A percentile compares a stretch with the other conserved stretches of the same genome.
These are phyloP conservation scores for Pleurotus pulmonarius DNA, from an alignment of 768 basidiomycete species.

Conservation along the genomic window DNA sequence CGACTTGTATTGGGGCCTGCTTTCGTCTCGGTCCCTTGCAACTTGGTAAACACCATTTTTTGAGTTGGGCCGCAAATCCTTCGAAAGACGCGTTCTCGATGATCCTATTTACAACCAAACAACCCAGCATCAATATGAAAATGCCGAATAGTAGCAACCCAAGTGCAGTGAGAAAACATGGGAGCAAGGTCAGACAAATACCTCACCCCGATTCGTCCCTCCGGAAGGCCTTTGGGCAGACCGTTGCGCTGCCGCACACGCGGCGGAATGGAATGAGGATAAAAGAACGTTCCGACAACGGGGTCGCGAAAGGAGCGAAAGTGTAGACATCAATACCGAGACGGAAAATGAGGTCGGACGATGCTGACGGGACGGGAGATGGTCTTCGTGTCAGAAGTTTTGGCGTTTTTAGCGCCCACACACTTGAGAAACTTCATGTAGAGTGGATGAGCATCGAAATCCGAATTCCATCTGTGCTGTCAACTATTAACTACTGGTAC, in stretches of 20 bases:
- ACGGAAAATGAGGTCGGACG: too few species aligned
- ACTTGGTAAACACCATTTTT: background rate
- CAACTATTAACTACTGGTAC: too few species aligned
- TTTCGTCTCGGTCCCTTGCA: background rate
- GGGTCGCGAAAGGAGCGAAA: background rate
- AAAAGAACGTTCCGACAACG: background rate
- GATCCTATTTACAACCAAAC: background rate
- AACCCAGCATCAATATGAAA: too few species aligned
- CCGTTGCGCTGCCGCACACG: background rate
- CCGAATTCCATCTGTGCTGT: too few species aligned
- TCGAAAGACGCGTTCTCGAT: constrained; percentile 1
- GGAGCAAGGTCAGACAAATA: background rate
- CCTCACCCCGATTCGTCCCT: background rate
- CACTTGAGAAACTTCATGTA: too few species aligned
- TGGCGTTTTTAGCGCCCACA: too few species aligned
- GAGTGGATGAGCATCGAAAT: too few species aligned
- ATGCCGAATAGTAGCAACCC: too few species aligned
- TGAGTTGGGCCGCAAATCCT: background rate
- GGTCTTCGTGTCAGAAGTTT: too few species aligned
- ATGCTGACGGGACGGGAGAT: too few species aligned
- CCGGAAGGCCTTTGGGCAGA: background rate
- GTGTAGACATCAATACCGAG: background rate
- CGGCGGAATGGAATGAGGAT: background rate
- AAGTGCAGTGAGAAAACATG: background rate
- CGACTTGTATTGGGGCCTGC: background rate